Evolutionary conservation across 495 filamentous ascomycete species (phyloP), one percentile per base, ranked within the genome.

Genomic region (Rhypophila decipiens): DNA sequence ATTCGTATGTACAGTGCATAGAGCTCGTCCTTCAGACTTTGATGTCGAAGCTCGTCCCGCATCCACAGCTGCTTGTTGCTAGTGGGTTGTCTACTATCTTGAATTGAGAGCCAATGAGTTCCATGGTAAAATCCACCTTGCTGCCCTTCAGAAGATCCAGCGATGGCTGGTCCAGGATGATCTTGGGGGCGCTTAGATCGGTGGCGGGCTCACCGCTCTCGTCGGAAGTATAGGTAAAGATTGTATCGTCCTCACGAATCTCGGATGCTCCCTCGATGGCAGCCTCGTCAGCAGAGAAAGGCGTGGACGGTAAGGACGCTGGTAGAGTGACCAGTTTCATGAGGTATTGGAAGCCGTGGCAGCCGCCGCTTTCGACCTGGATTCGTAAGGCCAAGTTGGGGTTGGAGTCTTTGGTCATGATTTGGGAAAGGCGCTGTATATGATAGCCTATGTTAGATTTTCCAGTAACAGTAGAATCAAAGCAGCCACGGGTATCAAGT

Each of bases 21-120:
- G 8, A 33, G 13, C 13, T 13, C 13, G 29, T 13, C 29, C 13
- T 2, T 43, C 33, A 83, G 29, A 71, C 53, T 61, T 86, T 87
- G 55, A 97, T 88, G 73, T 98, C 93, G 68, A 98, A 98, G 63
- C 93, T 97, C 15, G 93, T 96, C 19, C 93, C 93, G 71, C 94
- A 98, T 0, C 93, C 93, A 75, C 93, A 98, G 64, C 87, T 96
- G 69, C 90, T 96, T 34, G 82, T 87, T 9, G 94, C 93, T 22
- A 80, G 65, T 0, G 94, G 93, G 59, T 95, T 97, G 57, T 90
- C 88, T 43, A 90, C 84, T 60, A 96, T 88, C 75, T 90, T 95
- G 66, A 98, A 98, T 70, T 97, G 90, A 51, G 88, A 95, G 24
- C 94, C 93, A 66, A 98, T 98, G 65, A 98, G 65, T 72, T 97